Evolutionary conservation across 1,284 basidiomycete species (phyloP), one percentile per base, ranked within the genome.

Genomic region (Fomitopsis pinicola): DNA sequence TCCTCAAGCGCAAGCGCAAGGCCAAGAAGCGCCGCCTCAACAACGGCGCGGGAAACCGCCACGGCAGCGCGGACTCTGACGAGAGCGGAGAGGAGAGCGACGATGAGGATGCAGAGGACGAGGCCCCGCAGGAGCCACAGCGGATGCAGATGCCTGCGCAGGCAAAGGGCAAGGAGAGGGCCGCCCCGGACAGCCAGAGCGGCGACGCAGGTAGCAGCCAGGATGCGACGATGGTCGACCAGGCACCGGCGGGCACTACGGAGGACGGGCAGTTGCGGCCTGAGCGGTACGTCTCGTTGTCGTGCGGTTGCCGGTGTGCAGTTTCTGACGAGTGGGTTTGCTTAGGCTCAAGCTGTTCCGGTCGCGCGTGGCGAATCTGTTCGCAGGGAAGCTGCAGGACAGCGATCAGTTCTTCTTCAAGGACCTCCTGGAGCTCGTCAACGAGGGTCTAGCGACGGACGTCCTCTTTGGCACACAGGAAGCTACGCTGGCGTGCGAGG

Each of bases 401-500:
- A 85, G 88, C 62, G 94, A 95, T 62, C 85, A 86, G 62, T 79
- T 94, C 54, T 84, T 87, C 66, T 78, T 97, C 57, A 78, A 78
- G 26, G 84, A 89, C 35, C 80, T 98, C 42, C 75, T 98, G 26
- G 83, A 89, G 63, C 75, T 84, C 59, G 79, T 98, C 73, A 98
- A 99, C 71, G 82, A 87, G 64, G 93, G 91, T 15, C 74, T 97
- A 54, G 71, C 82, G 17, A 83, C 84, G 1, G 83, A 84, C 42
- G 80, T 82, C 22, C 77, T 95, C 53, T 98, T 95, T 72, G 88
- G 90, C 9, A 88, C 86, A 0, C 81, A 81, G 26, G 96, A 98
- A 75, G 96, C 92, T 7, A 86, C 82, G 22, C 80, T 81, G 61
- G 89, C 90, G 50, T 89, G 91, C 61, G 80, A 86, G 64, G 76